Percentiles rank a stretch among this genome's conserved stretches.
Conservation (phyloP, 495 filamentous ascomycete genomes). For the Aspergillus ostianus region DNA sequence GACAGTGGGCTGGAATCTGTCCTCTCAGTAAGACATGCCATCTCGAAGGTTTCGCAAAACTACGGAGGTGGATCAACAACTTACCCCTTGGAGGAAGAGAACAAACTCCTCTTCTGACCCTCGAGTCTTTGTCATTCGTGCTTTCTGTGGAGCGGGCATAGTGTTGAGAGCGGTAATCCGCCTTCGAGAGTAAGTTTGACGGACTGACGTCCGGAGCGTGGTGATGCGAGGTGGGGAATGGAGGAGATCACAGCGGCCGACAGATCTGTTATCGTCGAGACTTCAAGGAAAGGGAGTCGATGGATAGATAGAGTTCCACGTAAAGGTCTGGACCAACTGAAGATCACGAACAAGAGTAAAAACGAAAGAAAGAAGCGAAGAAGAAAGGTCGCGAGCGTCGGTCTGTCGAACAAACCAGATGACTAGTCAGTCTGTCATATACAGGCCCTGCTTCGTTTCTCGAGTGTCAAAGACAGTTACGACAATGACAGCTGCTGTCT, state of each 20-base stretch:
- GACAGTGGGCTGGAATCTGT: constrained; percentile 48
- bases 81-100: constrained; percentile 47
- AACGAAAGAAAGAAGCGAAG: neutral
- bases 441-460: neutral
- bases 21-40: constrained; percentile 14
- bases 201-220: neutral
- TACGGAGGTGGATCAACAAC: constrained; percentile 6
- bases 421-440: neutral
- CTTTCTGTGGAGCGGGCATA: constrained; percentile 38
- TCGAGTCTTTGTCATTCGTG: constrained; percentile 29
- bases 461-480: neutral
- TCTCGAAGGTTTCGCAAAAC: neutral
- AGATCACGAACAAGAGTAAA: neutral
- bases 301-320: neutral
- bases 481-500: constrained; percentile 1
- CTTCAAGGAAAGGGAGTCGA: neutral
- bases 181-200: neutral
- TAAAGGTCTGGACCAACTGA: neutral
- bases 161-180: constrained; percentile 1
- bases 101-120: constrained; percentile 47
- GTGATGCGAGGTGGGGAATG: neutral
- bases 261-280: neutral
- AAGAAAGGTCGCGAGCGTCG: neutral
- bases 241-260: neutral
- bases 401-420: neutral